Conservation (phyloP, 495 filamentous ascomycete species). For the Podospora conica region DNA sequence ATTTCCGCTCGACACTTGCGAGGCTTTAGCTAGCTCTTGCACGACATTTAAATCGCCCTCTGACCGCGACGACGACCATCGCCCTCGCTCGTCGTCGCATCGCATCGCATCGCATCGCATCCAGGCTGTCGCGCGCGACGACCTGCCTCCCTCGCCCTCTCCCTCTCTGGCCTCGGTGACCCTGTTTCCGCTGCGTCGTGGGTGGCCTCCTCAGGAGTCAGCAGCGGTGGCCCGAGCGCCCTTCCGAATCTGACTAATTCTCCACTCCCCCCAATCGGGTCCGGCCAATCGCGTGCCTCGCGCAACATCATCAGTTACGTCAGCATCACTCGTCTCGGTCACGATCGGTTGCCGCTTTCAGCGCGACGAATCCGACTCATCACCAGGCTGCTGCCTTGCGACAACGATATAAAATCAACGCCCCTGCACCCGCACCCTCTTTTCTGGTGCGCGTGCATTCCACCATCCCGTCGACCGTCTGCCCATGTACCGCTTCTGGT, state of each 20-base stretch:
- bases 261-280: conserved; percentile 10
- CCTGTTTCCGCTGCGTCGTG: conserved; percentile 26
- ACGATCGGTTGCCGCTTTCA: conserved; percentile 5
- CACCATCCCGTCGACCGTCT: conserved; percentile 4
- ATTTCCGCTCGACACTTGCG: conserved; percentile 15
- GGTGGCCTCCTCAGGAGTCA: conserved; percentile 24
- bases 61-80: conserved; percentile 1
- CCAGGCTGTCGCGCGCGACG: conserved; percentile 15
- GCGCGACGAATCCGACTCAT: neutral
- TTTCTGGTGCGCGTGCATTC: conserved; percentile 6
- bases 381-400: conserved; percentile 23
- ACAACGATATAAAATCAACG: conserved; percentile 8
- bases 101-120: conserved; percentile 8
- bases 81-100: conserved; percentile 10
- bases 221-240: conserved; percentile 8
- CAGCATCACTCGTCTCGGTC: conserved; percentile 16
- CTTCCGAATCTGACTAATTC: conserved; percentile 5
- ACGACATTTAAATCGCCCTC: conserved; percentile 18
- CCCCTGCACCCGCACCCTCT: conserved; percentile 15
- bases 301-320: conserved; percentile 15
- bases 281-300: neutral
- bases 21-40: conserved; percentile 38
- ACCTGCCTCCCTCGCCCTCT: conserved; percentile 5
- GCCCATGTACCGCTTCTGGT: conserved; percentile 48
- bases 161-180: conserved; percentile 11